These are phyloP conservation scores for Mycena pura DNA, from an alignment of 768 basidiomycete genomes.

Conservation along the genomic window DNA sequence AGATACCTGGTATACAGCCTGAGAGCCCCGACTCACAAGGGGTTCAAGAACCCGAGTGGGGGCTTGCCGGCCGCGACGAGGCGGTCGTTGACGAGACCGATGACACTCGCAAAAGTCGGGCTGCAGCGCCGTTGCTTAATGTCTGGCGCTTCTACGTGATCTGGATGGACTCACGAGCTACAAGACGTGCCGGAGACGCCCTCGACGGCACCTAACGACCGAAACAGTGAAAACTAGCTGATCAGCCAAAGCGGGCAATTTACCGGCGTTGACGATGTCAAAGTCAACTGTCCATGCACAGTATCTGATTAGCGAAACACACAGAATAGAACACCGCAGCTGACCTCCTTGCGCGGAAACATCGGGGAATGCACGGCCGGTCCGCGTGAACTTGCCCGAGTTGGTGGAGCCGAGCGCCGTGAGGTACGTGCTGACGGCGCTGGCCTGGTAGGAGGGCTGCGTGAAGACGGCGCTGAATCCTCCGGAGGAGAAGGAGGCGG, in stretches of 20 bases:
- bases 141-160: too few species aligned
- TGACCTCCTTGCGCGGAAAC: slow-evolving; percentile 32
- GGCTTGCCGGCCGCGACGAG: slow-evolving; percentile 42
- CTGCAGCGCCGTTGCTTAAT: slow-evolving; percentile 31
- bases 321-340: slow-evolving; percentile 35
- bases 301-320: not conserved
- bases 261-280: slow-evolving; percentile 18
- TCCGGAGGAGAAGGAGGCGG: slow-evolving; percentile 54
- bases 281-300: too few species aligned
- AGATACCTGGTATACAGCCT: too few species aligned
- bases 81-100: slow-evolving; percentile 56
- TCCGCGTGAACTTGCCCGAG: slow-evolving; percentile 44
- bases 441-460: slow-evolving; percentile 35
- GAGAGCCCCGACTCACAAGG: slow-evolving; percentile 28
- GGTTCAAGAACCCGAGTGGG: slow-evolving; percentile 45
- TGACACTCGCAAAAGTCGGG: slow-evolving; percentile 50
- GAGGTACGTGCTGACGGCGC: slow-evolving; percentile 33
- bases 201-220: not conserved
- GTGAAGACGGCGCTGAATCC: slow-evolving; percentile 56
- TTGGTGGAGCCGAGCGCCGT: slow-evolving; percentile 38
- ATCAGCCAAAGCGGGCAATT: not conserved
- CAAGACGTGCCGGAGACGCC: slow-evolving; percentile 24
- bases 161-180: slow-evolving; percentile 11
- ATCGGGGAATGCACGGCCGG: slow-evolving; percentile 38
- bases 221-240: not conserved